Conservation (phyloP, 805 yeast genomes). For the Wickerhamomyces alni region DNA sequence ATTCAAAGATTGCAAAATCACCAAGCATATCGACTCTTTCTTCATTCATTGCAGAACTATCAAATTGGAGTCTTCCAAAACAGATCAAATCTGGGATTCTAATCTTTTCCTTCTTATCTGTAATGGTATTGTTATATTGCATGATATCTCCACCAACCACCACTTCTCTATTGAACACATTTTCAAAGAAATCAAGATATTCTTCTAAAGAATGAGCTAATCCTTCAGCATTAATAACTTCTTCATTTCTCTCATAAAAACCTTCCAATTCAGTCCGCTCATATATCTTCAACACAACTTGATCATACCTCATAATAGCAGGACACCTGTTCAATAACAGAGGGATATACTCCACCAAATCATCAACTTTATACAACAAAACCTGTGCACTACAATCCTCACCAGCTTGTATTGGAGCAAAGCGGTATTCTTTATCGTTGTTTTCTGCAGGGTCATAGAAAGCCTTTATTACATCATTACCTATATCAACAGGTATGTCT, state of each 20-base stretch:
- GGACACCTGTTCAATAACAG: not conserved
- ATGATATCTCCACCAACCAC: not conserved
- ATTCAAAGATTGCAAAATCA: not conserved
- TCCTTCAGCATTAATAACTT: not conserved
- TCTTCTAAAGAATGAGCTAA: not conserved
- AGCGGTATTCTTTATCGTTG: too few relatives aligned
- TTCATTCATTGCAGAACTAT: not conserved
- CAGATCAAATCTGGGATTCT: not conserved
- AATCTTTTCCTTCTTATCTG: not conserved
- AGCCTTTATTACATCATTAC: too few relatives aligned
- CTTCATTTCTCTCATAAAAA: not conserved
- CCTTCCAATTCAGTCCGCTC: not conserved
- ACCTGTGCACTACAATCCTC: too few relatives aligned
- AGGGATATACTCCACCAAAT: not conserved
- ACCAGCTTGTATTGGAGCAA: too few relatives aligned
- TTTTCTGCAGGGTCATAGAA: not conserved
- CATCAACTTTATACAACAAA: too few relatives aligned
- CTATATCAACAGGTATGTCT: too few relatives aligned
- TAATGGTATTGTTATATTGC: not conserved
- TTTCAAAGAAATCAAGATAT: not conserved
- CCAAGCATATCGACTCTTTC: not conserved
- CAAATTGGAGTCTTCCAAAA: not conserved
- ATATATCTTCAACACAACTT: not conserved
- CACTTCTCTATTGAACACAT: not conserved
- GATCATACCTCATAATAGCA: not conserved